These are phyloP conservation scores for Agrocybe praecox DNA, from an alignment of 768 basidiomycete species.

Conservation along the genomic window DNA sequence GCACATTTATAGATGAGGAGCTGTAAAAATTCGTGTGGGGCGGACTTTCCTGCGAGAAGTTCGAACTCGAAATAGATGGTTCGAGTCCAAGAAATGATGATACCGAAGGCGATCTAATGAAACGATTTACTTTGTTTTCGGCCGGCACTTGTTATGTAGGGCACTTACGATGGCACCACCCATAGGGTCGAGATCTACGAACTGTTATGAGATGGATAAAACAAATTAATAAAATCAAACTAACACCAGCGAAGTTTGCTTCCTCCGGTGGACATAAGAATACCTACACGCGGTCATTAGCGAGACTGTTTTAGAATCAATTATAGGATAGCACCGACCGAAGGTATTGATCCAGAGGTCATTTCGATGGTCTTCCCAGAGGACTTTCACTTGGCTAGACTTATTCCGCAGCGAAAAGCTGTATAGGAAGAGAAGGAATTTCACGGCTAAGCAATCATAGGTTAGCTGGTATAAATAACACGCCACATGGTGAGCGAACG, in stretches of 20 bases:
- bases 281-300: constrained; percentile 45
- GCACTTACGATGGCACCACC: constrained; percentile 72
- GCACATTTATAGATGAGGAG: constrained; percentile 91
- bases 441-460: constrained; percentile 56
- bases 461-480: neutral
- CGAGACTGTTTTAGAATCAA: constrained; percentile 1
- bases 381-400: constrained; percentile 91
- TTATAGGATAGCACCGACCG: constrained; percentile 41
- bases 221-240: constrained; percentile 29
- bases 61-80: constrained; percentile 85
- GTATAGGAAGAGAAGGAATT: constrained; percentile 86
- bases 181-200: constrained; percentile 70
- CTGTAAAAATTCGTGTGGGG: constrained; percentile 88
- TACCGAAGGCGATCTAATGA: constrained; percentile 71
- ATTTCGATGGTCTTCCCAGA: constrained; percentile 97
- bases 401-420: constrained; percentile 76
- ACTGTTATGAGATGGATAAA: constrained; percentile 6
- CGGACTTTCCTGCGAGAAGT: constrained; percentile 89
- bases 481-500: constrained; percentile 12
- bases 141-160: too few species aligned
- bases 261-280: constrained; percentile 83
- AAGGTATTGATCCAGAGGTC: constrained; percentile 87
- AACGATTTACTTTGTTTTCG: neutral
- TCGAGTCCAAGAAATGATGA: constrained; percentile 75
- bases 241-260: constrained; percentile 82